phyloP scores from a whole-genome alignment of 352 stramenopile species.

The Sclerospora graminicola region DNA sequence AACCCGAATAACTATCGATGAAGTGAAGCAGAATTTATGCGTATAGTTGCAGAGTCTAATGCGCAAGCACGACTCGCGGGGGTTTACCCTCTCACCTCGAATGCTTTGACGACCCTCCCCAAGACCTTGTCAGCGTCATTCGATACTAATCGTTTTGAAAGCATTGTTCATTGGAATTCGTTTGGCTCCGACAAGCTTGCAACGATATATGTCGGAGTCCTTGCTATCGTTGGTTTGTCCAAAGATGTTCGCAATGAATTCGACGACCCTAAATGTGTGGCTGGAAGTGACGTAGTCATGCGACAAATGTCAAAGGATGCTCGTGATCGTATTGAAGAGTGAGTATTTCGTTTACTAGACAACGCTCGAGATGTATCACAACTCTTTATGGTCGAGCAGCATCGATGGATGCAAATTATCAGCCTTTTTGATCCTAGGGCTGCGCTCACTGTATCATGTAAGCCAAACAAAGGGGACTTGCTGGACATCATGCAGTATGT shows the following conservation, averaged over 20 bases:
- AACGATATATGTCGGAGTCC: constrained; percentile 38
- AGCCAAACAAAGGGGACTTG: constrained; percentile 56
- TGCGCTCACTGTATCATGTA: constrained; percentile 49
- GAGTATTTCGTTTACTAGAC: constrained; percentile 65
- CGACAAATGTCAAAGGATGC: constrained; percentile 52
- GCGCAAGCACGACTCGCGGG: constrained; percentile 34
- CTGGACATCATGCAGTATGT: constrained; percentile 85
- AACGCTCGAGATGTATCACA: constrained; percentile 33
- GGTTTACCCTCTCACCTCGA: constrained; percentile 21
- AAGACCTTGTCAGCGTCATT: constrained; percentile 56
- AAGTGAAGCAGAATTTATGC: constrained; percentile 64
- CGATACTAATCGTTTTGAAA: constrained; percentile 45
- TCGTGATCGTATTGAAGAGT: constrained; percentile 54
- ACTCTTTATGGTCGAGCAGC: constrained; percentile 58
- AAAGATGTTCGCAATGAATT: constrained; percentile 50
- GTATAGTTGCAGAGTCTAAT: constrained; percentile 54
- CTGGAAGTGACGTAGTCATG: constrained; percentile 31
- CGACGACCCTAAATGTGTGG: constrained; percentile 27
- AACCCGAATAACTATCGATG: constrained; percentile 66
- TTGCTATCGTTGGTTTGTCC: constrained; percentile 48
- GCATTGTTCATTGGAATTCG: constrained; percentile 25
- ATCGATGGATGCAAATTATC: constrained; percentile 79
- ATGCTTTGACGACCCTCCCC: constrained; percentile 21
- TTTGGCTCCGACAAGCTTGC: constrained; percentile 32
- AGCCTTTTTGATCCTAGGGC: constrained; percentile 54